Evolutionary conservation across 2,329 filamentous ascomycete genomes (phyloP).

Genomic region (Monosporascus sp.): DNA sequence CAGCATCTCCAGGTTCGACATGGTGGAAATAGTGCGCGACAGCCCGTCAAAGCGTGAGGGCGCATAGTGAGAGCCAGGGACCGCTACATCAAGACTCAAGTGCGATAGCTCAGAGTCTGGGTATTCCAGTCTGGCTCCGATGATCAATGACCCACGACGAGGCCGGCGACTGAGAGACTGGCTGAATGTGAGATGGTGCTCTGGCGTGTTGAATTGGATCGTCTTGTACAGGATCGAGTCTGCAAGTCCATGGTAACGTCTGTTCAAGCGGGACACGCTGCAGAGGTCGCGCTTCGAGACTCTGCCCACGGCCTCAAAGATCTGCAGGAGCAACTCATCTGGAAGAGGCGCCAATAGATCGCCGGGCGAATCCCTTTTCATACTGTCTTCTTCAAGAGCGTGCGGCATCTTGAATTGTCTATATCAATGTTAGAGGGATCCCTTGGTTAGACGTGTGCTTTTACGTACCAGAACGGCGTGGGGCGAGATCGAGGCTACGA

Average conservation of each 20-base stretch:
- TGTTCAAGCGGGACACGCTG: constrained; percentile 37
- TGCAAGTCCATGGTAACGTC: constrained; percentile 36
- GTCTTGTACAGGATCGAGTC: constrained; percentile 42
- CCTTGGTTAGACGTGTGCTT: too few species aligned
- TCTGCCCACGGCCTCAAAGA: constrained; percentile 31
- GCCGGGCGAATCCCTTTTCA: background rate
- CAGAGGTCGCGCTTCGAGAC: constrained; percentile 34
- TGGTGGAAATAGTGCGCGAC: constrained; percentile 40
- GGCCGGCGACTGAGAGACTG: constrained; percentile 40
- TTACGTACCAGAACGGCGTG: too few species aligned
- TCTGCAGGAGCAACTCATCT: constrained; percentile 33
- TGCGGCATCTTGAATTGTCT: background rate
- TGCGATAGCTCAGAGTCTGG: constrained; percentile 36
- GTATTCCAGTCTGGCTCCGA: constrained; percentile 39
- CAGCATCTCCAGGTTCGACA: constrained; percentile 44
- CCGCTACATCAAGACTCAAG: constrained; percentile 32
- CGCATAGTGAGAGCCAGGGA: constrained; percentile 26
- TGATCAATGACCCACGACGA: constrained; percentile 41
- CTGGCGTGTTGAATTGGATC: constrained; percentile 39
- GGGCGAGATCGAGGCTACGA: too few species aligned
- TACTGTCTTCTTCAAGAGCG: background rate
- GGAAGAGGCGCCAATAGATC: constrained; percentile 27
- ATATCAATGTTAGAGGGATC: too few species aligned
- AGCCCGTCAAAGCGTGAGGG: constrained; percentile 35
- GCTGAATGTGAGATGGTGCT: constrained; percentile 43